phyloP scores from a whole-genome alignment of 1,284 basidiomycete species.

The Puccinia polysora region DNA sequence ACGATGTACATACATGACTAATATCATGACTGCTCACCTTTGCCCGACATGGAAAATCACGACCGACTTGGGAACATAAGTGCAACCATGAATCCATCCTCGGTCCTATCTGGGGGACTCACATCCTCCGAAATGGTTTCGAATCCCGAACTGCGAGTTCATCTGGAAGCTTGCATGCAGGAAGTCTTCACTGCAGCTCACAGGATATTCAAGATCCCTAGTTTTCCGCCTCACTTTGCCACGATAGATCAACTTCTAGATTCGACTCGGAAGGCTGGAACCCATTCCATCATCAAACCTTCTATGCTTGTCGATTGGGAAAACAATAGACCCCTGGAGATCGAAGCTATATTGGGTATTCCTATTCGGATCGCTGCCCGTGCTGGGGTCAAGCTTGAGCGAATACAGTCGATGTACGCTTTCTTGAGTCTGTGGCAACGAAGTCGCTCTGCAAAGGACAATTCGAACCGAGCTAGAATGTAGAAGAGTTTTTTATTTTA shows the following conservation, averaged over 20 bases:
- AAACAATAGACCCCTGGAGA: slow-evolving; percentile 53
- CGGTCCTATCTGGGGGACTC: slow-evolving; percentile 55
- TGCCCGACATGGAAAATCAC: neutral
- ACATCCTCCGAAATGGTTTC: slow-evolving; percentile 54
- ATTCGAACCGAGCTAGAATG: neutral
- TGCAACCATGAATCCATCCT: slow-evolving; percentile 55
- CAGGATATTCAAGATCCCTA: slow-evolving; percentile 51
- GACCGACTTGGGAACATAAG: slow-evolving; percentile 46
- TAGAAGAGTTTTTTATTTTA: no score
- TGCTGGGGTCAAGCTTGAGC: slow-evolving; percentile 53
- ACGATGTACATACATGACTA: no score
- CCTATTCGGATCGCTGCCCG: slow-evolving; percentile 53
- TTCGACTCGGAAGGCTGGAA: slow-evolving; percentile 53
- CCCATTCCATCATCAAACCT: slow-evolving; percentile 47
- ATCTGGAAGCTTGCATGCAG: slow-evolving; percentile 54
- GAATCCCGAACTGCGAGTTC: slow-evolving; percentile 52
- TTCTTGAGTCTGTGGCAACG: slow-evolving; percentile 49
- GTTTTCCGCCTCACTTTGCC: slow-evolving; percentile 53
- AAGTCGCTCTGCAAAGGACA: neutral
- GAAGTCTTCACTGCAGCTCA: slow-evolving; percentile 54
- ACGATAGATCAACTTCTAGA: slow-evolving; percentile 53
- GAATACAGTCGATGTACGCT: slow-evolving; percentile 55
- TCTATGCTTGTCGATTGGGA: slow-evolving; percentile 57
- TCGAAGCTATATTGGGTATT: slow-evolving; percentile 54
- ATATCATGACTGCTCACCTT: no score